These are phyloP conservation scores for Luzula sylvatica DNA, from an alignment of 176 grass and related monocot genomes.

Conservation along the genomic window DNA sequence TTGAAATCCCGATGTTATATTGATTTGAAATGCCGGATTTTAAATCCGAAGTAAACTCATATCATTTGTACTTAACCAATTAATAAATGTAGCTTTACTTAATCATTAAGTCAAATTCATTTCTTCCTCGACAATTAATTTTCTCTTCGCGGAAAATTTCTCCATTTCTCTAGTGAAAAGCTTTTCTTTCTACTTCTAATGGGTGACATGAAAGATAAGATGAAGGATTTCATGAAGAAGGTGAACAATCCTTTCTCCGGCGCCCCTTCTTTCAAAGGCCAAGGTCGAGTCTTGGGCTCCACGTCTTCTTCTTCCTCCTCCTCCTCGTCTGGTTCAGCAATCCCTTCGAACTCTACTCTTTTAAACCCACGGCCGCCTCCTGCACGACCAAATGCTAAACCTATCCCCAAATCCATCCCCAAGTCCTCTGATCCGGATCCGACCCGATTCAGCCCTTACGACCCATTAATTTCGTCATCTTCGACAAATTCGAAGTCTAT, in stretches of 20 bases:
- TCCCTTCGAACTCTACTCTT: conserved; percentile 14
- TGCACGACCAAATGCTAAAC: conserved; percentile 24
- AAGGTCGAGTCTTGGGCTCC: conserved; percentile 63
- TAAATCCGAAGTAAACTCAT: too few species aligned
- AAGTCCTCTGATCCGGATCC: conserved; percentile 8
- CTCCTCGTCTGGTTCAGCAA: conserved; percentile 6
- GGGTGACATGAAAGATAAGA: conserved; percentile 67
- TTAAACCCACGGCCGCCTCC: conserved; percentile 27
- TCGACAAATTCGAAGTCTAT: conserved; percentile 21
- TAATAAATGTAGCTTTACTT: too few species aligned
- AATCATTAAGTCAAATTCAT: neutral
- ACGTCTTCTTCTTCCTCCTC: neutral
- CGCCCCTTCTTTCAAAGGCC: conserved; percentile 55
- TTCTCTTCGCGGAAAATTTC: neutral
- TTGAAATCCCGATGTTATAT: too few species aligned
- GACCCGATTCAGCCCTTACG: conserved; percentile 34
- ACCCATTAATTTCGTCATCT: conserved; percentile 38
- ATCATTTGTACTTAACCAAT: too few species aligned
- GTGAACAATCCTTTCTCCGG: conserved; percentile 64
- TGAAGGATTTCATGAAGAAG: conserved; percentile 92
- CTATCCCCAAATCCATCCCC: conserved; percentile 4
- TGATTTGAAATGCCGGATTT: too few species aligned
- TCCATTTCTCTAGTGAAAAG: conserved; percentile 14
- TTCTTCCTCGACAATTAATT: neutral
- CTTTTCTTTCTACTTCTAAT: conserved; percentile 1